Evolutionary conservation across 345 rosid species (phyloP).

Genomic region (Citrus trifoliata): DNA sequence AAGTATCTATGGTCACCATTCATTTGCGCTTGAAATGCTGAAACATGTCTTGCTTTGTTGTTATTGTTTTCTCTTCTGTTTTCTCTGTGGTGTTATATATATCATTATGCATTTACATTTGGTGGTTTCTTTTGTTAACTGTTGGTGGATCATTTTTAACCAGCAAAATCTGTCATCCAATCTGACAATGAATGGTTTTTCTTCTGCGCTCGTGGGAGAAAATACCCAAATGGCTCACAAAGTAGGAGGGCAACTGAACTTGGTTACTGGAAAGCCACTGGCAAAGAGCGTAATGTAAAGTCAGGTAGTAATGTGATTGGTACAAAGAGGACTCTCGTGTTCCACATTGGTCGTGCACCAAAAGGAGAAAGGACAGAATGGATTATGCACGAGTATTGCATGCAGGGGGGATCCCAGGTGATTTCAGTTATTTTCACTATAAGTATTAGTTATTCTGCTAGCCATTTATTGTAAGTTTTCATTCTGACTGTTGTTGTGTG

Average conservation of each 20-base stretch:
- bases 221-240: conserved; percentile 82
- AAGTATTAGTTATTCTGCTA: not conserved
- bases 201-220: conserved; percentile 82
- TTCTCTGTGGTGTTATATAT: not conserved
- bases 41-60: not conserved
- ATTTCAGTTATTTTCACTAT: not conserved
- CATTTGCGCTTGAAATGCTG: not conserved
- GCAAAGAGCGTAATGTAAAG: conserved; percentile 77
- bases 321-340: conserved; percentile 86
- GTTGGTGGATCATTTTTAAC: conserved; percentile 8
- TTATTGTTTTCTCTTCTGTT: not conserved
- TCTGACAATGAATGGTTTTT: conserved; percentile 93
- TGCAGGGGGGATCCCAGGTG: conserved; percentile 64
- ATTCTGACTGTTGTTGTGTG: too few relatives aligned
- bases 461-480: too few relatives aligned
- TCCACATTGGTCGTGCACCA: conserved; percentile 88
- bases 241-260: conserved; percentile 72
- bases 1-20: not conserved
- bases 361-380: conserved; percentile 91
- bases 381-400: conserved; percentile 90
- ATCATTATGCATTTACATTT: not conserved
- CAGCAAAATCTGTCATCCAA: conserved; percentile 59
- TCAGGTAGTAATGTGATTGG: conserved; percentile 58
- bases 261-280: conserved; percentile 96
- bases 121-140: not conserved